Evolutionary conservation across 1,284 basidiomycete genomes (phyloP), one percentile per base, ranked within the genome.

Genomic region (Pisolithus thermaeus): DNA sequence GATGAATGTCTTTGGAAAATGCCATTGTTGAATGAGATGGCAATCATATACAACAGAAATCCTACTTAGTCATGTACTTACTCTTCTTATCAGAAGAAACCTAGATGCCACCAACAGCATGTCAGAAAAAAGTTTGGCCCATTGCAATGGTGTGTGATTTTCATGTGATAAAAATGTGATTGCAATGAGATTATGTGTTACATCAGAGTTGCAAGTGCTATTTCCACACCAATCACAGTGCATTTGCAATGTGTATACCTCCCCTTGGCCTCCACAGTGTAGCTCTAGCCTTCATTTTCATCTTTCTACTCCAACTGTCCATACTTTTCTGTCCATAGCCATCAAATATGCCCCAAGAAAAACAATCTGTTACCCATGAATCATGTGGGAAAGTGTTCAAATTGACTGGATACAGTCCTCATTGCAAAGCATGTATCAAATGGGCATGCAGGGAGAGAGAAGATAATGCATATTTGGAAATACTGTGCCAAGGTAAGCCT

Each of bases 121-220:
- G 28, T 28, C 28, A 6, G 28, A 28, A 28, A 28, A 28, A 28
- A 28, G 9, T 28, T 28, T 28, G 28, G 7, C 28, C 20, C 37
- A 48, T 48, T 48, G 25, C 32, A 47, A 47, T 47, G 23, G 23
- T 36, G 14, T 23, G n/a, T 23, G 14, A 32, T 47, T 47, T 35
- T 28, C 12, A 40, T 48, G 37, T 22, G 23, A 9, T 48, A 22
- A n/a, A n/a, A 48, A 39, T 39, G 7, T 9, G 7, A n/a, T 23
- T 48, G 14, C 23, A 38, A 40, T 48, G 23, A 46, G 45, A 46
- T 46, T 46, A 22, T 25, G 6, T 25, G 20, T 27, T 7, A 28
- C 5, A 14, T 16, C 20, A 11, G 35, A 8, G 45, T 28, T 28
- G 28, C 8, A 28, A 8, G 7, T 28, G 18, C 23, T n/a, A 20